Evolutionary conservation across 768 basidiomycete species (phyloP), one percentile per base, ranked within the genome.

Genomic region (Brasilioporus rufonigricans): DNA sequence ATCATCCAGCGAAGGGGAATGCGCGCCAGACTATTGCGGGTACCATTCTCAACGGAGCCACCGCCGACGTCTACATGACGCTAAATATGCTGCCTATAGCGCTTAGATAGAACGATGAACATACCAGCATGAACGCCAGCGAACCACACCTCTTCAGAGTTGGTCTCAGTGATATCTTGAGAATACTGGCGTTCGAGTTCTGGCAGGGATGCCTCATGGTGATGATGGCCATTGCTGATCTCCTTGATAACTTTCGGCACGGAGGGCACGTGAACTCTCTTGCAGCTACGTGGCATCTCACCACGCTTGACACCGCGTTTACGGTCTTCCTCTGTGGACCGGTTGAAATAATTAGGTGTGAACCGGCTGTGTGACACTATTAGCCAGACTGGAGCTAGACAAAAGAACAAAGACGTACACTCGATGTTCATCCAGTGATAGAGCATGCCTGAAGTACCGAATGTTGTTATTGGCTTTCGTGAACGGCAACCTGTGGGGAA

Each of bases 91-190:
- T 31, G 13, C 23, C 3, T n/a, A 39, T 5, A 21, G 3, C 23
- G 19, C 27, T 43, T 12, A n/a, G n/a, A 24, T 16, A 16, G 33
- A 38, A 38, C 9, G 26, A 23, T 5, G 24, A 26, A 70, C 77
- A 27, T 59, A 87, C 89, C 88, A 44, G 81, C 81, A 58, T 91
- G 89, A 60, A 79, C 82, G 0, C 89, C 89, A 4, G 87, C 69
- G 60, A 91, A 92, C 89, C 90, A 91, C 1, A 92, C 90, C 59
- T 92, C 89, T 47, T 81, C 76, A 4, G 89, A 81, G 53, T 90
- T 72, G 1, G 89, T 89, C 48, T 65, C 41, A 16, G 66, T 60
- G 23, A 70, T 68, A 4, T 70, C 65, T 19, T 49, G 58, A 57
- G 75, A 67, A 48, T 76, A 80, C 23, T 72, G 66, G 0, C 57